phyloP scores from a whole-genome alignment of 352 stramenopile genomes.

The Phytophthora hybrid region DNA sequence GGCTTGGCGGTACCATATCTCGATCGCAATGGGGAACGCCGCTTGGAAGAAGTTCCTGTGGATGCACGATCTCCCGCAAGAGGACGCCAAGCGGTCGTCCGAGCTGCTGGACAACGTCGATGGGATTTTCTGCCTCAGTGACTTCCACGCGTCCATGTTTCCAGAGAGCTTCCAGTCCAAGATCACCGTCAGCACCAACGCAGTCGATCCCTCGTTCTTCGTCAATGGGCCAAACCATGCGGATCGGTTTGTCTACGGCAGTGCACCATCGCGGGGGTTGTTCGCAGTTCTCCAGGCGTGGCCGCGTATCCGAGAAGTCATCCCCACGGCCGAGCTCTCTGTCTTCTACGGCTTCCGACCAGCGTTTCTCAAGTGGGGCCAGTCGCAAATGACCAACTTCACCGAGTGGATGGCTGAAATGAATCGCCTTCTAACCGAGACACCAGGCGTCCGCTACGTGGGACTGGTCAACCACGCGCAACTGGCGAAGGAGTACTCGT shows the following conservation, averaged over 20 bases:
- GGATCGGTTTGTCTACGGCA: constrained; percentile 88
- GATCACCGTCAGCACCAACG: constrained; percentile 76
- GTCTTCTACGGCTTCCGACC: constrained; percentile 93
- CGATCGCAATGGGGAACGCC: constrained; percentile 56
- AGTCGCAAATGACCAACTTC: constrained; percentile 54
- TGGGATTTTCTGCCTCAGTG: constrained; percentile 84
- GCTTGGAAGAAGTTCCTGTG: constrained; percentile 70
- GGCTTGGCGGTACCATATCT: constrained; percentile 92
- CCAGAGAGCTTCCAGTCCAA: constrained; percentile 50
- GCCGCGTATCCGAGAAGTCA: constrained; percentile 62
- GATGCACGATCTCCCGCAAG: constrained; percentile 81
- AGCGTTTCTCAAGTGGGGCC: constrained; percentile 76
- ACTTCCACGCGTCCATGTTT: constrained; percentile 78
- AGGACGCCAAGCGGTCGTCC: constrained; percentile 45
- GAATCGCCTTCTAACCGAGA: constrained; percentile 38
- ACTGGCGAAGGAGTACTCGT: constrained; percentile 71
- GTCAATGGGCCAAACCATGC: constrained; percentile 62
- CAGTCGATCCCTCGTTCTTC: constrained; percentile 74
- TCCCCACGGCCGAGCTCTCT: constrained; percentile 68
- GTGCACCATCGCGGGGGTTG: constrained; percentile 84
- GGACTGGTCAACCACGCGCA: constrained; percentile 85
- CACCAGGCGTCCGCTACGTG: constrained; percentile 69
- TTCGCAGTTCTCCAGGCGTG: constrained; percentile 71
- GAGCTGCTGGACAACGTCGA: constrained; percentile 57
- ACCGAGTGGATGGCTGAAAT: constrained; percentile 69